Percentiles rank a stretch among this genome's conserved stretches.
Evolutionary conservation across 257 asterid species (phyloP).

Genomic region (Cinchona pubescens): DNA sequence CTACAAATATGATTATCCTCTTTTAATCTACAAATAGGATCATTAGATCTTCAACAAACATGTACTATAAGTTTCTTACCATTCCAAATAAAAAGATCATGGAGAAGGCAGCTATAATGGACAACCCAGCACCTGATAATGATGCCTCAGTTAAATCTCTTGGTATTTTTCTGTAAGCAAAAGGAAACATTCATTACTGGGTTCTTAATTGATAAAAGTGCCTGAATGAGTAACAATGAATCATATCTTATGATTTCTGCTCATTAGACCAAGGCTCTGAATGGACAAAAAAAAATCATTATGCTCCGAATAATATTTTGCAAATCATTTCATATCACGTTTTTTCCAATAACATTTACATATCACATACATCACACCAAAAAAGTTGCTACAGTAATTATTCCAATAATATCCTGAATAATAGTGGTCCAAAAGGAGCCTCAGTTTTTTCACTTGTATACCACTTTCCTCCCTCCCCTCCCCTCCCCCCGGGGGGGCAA

Average conservation of each 20-base stretch:
- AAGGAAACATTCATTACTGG: neutral
- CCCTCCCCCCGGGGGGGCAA: too few species aligned
- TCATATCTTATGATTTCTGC: neutral
- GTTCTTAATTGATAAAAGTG: neutral
- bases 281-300: too few species aligned
- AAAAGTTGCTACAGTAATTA: too few species aligned
- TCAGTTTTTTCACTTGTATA: too few species aligned
- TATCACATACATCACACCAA: too few species aligned
- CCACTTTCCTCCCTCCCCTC: too few species aligned
- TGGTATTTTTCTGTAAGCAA: slow-evolving; percentile 75
- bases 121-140: slow-evolving; percentile 88
- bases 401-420: too few species aligned
- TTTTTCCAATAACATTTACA: too few species aligned
- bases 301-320: too few species aligned
- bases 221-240: neutral
- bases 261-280: too few species aligned
- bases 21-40: neutral
- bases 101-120: slow-evolving; percentile 73
- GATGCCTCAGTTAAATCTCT: slow-evolving; percentile 92
- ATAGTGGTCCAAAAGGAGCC: too few species aligned
- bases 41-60: neutral
- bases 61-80: slow-evolving; percentile 51
- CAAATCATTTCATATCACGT: too few species aligned
- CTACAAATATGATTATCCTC: neutral
- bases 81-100: slow-evolving; percentile 89